Conservation (phyloP, 441 rosid species). For the Gossypium davidsonii region DNA sequence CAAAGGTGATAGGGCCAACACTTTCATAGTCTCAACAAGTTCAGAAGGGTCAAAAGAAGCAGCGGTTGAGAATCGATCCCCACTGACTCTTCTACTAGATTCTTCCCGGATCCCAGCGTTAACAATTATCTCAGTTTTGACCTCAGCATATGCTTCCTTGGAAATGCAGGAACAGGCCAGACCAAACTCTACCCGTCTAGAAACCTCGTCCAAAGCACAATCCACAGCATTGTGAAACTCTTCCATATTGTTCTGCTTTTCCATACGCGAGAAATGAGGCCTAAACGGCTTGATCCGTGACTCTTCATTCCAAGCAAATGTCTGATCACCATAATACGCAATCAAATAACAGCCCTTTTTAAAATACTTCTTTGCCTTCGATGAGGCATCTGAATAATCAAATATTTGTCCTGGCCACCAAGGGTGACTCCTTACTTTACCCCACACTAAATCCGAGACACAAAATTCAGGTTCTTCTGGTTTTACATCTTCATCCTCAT, state of each 20-base stretch:
- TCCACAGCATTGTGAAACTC: conserved; percentile 54
- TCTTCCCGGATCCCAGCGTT: conserved; percentile 60
- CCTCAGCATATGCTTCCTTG: conserved; percentile 32
- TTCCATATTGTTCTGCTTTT: conserved; percentile 46
- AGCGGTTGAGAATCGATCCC: conserved; percentile 43
- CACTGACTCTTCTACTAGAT: conserved; percentile 32
- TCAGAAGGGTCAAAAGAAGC: conserved; percentile 46
- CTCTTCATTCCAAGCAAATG: conserved; percentile 71
- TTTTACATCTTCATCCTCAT: conserved; percentile 4
- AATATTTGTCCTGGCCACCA: conserved; percentile 94
- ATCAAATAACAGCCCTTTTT: conserved; percentile 51
- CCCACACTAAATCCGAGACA: conserved; percentile 75
- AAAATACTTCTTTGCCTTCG: conserved; percentile 53
- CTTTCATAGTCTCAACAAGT: conserved; percentile 38
- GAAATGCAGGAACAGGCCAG: conserved; percentile 68
- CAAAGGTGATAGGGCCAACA: conserved; percentile 38
- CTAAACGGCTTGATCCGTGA: conserved; percentile 59
- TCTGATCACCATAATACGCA: conserved; percentile 67
- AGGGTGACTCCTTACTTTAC: conserved; percentile 80
- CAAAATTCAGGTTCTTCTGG: conserved; percentile 21
- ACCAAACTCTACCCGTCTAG: conserved; percentile 65
- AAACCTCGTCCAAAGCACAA: conserved; percentile 66
- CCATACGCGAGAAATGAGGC: conserved; percentile 49
- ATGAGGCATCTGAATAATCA: conserved; percentile 49
- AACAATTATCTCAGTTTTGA: conserved; percentile 45